Base-by-base conservation (phyloP, 176 grass and related monocot species). In the Ensete glaucum region DNA sequence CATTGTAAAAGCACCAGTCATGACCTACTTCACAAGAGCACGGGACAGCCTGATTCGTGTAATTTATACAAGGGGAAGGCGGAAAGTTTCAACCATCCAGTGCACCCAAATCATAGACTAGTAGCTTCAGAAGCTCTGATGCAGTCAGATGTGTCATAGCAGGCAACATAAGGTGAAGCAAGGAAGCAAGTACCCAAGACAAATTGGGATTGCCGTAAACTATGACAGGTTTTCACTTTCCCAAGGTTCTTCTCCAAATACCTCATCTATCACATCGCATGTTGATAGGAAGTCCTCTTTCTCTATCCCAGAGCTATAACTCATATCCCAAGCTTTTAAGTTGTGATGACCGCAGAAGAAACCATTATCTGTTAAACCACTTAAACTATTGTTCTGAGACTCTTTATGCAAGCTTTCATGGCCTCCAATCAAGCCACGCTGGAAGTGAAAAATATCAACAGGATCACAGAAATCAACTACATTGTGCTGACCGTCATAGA, bases 241-340 rank as follows among this genome's bases (percentile, higher is more conserved):
- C 67, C 34, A 67, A 76, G 78, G 78, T 67, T 75, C 87, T 78
- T 87, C 87, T 16, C 91, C 91, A 67, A 94, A 87, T 57, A 94
- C 85, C 82, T 94, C 87, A 79, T 94, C 88, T 71, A 94, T 88
- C 64, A 90, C 87, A 88, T 94, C 87, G 77, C 68, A 82, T 8
- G 87, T 94, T 1, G 91, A 87, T 34, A 90, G 62, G 69, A 94
- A 83, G 16, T 94, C 91, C 1, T 90, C 83, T 52, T 82, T 86
- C 23, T 85, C 85, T 72, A 64, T 82, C 53, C 76, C 55, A 9
- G 58, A 81, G 9, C 53, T 77, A 79, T 86, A 90, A 79, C 75
- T 82, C 62, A 85, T 71, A 9, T 86, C 88, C 85, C 91, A 94
- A 4, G 53, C 52, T 85, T 90, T 83, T 58, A 79, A 64, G 22